These are phyloP conservation scores for Anthracocystis panici-leucophaei DNA, from an alignment of 1,284 basidiomycete species.

Conservation along the genomic window DNA sequence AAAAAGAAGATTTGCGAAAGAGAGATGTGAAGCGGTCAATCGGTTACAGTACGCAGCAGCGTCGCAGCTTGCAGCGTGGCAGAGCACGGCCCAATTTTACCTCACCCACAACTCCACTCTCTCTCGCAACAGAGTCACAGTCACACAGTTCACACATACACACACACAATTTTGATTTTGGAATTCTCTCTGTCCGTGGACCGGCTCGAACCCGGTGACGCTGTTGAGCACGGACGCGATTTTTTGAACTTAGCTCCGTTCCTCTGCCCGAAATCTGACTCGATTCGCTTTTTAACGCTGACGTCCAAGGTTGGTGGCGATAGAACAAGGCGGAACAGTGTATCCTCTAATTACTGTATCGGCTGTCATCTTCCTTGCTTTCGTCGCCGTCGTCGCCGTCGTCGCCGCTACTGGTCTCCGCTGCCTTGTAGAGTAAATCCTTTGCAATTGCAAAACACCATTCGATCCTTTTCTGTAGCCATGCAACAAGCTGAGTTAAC, in stretches of 20 bases:
- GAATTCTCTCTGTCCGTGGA: slow-evolving; percentile 3
- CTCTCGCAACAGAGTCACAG: neutral
- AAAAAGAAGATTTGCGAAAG: slow-evolving; percentile 9
- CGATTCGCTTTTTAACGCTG: neutral
- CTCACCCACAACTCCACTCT: slow-evolving; percentile 5
- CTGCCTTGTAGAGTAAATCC: no score
- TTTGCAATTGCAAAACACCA: no score
- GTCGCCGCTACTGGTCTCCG: no score
- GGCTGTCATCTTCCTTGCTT: no score
- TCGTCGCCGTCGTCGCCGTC: no score
- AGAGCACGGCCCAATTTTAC: neutral
- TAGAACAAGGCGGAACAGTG: neutral
- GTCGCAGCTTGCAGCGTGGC: neutral
- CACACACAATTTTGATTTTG: neutral
- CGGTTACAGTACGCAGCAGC: neutral
- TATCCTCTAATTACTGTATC: neutral
- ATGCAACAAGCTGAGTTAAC: no score
- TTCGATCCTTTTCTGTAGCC: no score
- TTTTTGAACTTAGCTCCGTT: slow-evolving; percentile 5
- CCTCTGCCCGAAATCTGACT: neutral
- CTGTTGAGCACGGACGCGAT: slow-evolving; percentile 7
- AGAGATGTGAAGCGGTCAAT: neutral
- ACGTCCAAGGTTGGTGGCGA: neutral
- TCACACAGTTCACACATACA: neutral
- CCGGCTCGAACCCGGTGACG: slow-evolving; percentile 1